Evolutionary conservation across 192 early-diverging fungal genomes (phyloP).

Genomic region (Rhizoclosmatium sp.): DNA sequence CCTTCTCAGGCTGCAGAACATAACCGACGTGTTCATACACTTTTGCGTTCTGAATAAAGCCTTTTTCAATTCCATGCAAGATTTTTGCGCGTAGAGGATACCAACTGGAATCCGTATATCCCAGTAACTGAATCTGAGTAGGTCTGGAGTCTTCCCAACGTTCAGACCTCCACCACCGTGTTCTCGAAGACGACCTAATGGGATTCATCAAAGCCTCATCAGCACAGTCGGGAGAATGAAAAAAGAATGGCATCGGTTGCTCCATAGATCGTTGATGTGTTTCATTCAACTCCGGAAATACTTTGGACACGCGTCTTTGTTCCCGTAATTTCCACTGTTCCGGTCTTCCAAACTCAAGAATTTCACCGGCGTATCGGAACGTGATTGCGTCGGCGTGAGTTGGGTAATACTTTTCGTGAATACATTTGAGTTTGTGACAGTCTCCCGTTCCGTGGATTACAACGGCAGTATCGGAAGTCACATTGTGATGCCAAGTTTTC

Average conservation of each 20-base stretch:
- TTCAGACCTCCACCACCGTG: not conserved
- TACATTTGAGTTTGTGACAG: constrained; percentile 17
- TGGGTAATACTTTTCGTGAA: constrained; percentile 2
- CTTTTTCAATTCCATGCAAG: not conserved
- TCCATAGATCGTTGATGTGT: not conserved
- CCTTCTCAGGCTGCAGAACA: not conserved
- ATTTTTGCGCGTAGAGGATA: constrained; percentile 25
- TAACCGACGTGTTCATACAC: constrained; percentile 34
- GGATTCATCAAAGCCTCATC: constrained; percentile 22
- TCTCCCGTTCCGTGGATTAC: constrained; percentile 22
- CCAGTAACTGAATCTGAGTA: not conserved
- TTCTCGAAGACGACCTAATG: not conserved
- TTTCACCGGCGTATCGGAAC: constrained; percentile 1
- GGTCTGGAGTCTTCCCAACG: constrained; percentile 4
- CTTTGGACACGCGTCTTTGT: not conserved
- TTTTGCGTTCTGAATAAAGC: constrained; percentile 9
- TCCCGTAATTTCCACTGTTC: constrained; percentile 19
- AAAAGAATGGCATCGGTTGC: constrained; percentile 26
- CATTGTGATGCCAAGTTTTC: constrained; percentile 16
- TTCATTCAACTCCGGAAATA: not conserved
- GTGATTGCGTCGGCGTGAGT: constrained; percentile 22
- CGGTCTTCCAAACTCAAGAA: not conserved
- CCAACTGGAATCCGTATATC: not conserved
- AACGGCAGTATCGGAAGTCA: constrained; percentile 15
- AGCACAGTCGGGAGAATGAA: constrained; percentile 30